Percentiles rank a stretch among this genome's conserved stretches.
phyloP scores from a whole-genome alignment of 257 asterid species.

The Nicotiana otophora region DNA sequence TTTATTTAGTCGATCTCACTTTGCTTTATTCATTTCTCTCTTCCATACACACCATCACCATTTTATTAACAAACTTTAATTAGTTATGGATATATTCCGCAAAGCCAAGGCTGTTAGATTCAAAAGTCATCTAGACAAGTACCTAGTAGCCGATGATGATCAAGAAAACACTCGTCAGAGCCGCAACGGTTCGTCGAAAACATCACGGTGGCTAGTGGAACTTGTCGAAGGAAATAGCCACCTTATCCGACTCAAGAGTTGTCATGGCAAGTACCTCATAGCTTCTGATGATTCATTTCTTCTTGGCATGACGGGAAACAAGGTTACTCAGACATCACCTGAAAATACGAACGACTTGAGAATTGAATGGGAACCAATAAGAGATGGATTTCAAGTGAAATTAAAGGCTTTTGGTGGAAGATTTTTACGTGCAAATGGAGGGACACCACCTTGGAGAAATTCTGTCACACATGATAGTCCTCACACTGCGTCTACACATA shows the following conservation, averaged over 20 bases:
- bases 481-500: constrained; percentile 35
- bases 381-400: constrained; percentile 79
- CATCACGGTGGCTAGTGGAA: constrained; percentile 18
- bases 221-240: constrained; percentile 8
- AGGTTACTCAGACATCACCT: constrained; percentile 42
- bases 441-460: constrained; percentile 86
- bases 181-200: constrained; percentile 21
- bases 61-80: background rate
- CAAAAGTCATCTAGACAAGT: constrained; percentile 52
- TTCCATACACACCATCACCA: no score
- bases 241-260: constrained; percentile 14
- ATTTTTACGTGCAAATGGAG: constrained; percentile 76
- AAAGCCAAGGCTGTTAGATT: constrained; percentile 47
- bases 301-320: constrained; percentile 76
- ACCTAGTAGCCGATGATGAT: constrained; percentile 52
- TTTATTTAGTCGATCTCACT: no score
- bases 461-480: constrained; percentile 71
- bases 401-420: constrained; percentile 52
- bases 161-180: constrained; percentile 37
- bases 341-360: constrained; percentile 34
- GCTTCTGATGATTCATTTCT: constrained; percentile 35
- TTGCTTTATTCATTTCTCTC: no score
- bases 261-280: constrained; percentile 5
- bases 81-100: constrained; percentile 49
- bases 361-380: constrained; percentile 73